Conservation (phyloP, 305 asterid genomes). For the Solanum chacoense region DNA sequence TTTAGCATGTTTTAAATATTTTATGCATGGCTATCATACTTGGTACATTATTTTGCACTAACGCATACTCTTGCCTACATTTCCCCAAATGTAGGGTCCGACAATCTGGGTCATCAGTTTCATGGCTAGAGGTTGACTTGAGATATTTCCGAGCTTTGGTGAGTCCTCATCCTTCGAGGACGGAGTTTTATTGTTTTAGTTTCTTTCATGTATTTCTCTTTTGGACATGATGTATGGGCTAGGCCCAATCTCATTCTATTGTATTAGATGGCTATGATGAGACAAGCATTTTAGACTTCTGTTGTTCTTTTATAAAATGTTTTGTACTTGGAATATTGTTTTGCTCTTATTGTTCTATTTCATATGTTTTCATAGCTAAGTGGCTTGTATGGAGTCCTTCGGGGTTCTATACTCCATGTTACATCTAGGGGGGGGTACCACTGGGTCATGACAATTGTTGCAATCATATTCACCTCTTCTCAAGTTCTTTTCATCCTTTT, state of each 20-base stretch:
- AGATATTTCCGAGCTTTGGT: not conserved
- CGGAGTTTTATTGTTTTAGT: too few relatives aligned
- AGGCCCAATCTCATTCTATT: not conserved
- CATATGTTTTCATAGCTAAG: not conserved
- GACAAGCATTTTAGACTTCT: not conserved
- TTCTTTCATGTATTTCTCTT: not conserved
- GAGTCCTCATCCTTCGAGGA: not conserved
- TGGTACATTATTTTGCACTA: too few relatives aligned
- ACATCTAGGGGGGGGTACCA: not conserved
- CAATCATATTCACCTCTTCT: not conserved
- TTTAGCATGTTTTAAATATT: too few relatives aligned
- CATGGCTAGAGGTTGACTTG: not conserved
- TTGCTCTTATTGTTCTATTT: not conserved
- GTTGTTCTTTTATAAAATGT: too few relatives aligned
- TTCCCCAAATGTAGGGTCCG: too few relatives aligned
- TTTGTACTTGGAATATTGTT: not conserved
- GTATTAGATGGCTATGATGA: not conserved
- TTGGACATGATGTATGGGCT: not conserved
- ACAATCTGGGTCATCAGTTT: not conserved
- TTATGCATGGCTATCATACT: not conserved
- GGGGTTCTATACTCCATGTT: not conserved
- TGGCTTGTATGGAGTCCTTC: not conserved
- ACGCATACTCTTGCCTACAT: too few relatives aligned
- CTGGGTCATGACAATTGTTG: not conserved
- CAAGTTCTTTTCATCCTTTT: not conserved